Conservation (phyloP, 441 rosid genomes). For the Adansonia gregorii region DNA sequence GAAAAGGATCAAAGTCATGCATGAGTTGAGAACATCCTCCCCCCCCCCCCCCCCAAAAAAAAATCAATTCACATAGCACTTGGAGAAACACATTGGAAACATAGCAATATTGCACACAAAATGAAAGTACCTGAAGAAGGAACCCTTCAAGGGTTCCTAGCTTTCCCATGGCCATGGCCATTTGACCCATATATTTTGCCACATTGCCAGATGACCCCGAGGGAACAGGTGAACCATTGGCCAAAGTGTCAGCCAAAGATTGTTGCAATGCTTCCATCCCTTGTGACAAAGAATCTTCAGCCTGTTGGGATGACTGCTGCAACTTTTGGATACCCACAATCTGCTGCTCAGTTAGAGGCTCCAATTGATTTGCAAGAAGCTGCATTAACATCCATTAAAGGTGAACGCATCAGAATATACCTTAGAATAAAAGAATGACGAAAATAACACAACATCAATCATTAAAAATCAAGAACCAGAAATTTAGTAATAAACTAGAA, state of each 20-base stretch:
- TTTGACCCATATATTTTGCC: slow-evolving; percentile 93
- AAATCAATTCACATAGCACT: not conserved
- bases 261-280: slow-evolving; percentile 91
- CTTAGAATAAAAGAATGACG: not conserved
- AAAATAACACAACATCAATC: not conserved
- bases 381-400: slow-evolving; percentile 38
- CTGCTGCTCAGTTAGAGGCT: slow-evolving; percentile 88
- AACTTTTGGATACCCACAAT: slow-evolving; percentile 57
- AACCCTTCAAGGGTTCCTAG: slow-evolving; percentile 81
- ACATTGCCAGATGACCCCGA: slow-evolving; percentile 77
- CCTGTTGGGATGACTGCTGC: slow-evolving; percentile 75
- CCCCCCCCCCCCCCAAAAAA: not conserved
- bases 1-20: not conserved
- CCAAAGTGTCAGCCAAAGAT: slow-evolving; percentile 78
- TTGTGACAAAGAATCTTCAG: slow-evolving; percentile 53
- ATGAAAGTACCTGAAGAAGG: slow-evolving; percentile 63
- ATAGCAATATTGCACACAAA: slow-evolving; percentile 15
- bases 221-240: slow-evolving; percentile 59
- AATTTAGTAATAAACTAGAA: not conserved
- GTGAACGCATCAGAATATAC: slow-evolving; percentile 5
- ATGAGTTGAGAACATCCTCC: not conserved
- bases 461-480: not conserved
- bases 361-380: slow-evolving; percentile 80
- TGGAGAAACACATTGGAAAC: not conserved
- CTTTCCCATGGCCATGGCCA: slow-evolving; percentile 98